phyloP scores from a whole-genome alignment of 2,329 filamentous ascomycete species.

The Monosporascus ibericus region DNA sequence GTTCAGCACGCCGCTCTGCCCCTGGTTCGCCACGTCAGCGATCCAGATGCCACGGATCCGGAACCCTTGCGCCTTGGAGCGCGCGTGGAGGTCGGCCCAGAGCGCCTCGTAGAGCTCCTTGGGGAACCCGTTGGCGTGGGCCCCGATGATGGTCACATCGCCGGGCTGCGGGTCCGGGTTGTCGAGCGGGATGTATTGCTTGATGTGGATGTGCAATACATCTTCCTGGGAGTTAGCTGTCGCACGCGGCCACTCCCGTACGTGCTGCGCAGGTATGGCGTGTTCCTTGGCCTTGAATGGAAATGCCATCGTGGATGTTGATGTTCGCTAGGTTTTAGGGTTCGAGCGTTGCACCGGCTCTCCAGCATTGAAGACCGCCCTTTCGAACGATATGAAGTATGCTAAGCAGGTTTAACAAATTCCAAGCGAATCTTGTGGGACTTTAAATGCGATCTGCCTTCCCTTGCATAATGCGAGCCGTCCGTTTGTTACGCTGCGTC shows the following conservation, averaged over 20 bases:
- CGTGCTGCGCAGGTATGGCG: constrained; percentile 65
- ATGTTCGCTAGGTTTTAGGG: no score
- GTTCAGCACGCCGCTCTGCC: constrained; percentile 72
- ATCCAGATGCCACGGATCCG: constrained; percentile 82
- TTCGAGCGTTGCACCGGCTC: no score
- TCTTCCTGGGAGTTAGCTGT: constrained; percentile 70
- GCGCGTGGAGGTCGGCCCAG: constrained; percentile 71
- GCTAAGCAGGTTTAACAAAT: background rate
- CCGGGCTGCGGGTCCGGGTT: constrained; percentile 63
- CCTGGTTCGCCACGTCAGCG: constrained; percentile 81
- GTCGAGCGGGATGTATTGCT: constrained; percentile 78
- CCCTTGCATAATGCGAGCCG: background rate
- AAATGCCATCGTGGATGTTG: constrained; percentile 23
- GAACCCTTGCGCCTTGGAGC: constrained; percentile 41
- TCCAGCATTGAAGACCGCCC: no score
- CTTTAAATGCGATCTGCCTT: background rate
- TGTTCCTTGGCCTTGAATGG: constrained; percentile 68
- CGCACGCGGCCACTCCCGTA: constrained; percentile 73
- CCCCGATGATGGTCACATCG: constrained; percentile 78
- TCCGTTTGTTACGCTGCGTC: background rate
- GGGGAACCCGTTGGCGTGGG: constrained; percentile 87
- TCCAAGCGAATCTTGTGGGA: no score
- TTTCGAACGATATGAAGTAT: background rate
- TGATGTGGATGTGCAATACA: constrained; percentile 66
- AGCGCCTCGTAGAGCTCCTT: constrained; percentile 95